phyloP scores from a whole-genome alignment of 2,329 filamentous ascomycete genomes.

The Apiospora sp. region DNA sequence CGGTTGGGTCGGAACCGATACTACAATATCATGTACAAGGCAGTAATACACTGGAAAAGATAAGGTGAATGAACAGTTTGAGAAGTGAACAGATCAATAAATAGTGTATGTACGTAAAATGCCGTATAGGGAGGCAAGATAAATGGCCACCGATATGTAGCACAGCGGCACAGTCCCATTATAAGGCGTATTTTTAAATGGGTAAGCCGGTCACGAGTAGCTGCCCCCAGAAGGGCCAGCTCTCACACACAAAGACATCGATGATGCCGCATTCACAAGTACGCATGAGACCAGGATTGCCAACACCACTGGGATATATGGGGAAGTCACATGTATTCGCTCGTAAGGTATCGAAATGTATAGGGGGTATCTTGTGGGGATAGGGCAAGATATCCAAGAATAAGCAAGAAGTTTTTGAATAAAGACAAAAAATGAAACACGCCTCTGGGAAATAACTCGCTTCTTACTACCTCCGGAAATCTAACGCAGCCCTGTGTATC shows the following conservation, averaged over 20 bases:
- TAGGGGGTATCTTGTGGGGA: conserved; percentile 25
- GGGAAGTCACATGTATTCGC: conserved; percentile 24
- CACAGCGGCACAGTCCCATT: neutral
- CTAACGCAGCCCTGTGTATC: neutral
- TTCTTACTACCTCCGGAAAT: neutral
- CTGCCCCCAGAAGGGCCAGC: neutral
- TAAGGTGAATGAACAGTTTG: neutral
- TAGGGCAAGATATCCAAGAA: conserved; percentile 29
- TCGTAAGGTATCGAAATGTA: conserved; percentile 23
- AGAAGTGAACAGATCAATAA: neutral
- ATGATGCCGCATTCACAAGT: neutral
- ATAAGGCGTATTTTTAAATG: neutral
- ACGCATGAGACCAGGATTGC: neutral
- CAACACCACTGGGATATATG: neutral
- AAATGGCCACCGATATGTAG: neutral
- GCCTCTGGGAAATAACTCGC: neutral
- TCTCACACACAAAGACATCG: neutral
- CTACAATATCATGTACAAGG: neutral
- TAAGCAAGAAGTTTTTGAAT: conserved; percentile 24
- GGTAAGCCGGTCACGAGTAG: neutral
- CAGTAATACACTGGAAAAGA: too few relatives aligned
- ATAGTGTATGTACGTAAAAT: neutral
- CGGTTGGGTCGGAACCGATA: too few relatives aligned
- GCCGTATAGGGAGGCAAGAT: neutral
- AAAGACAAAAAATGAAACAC: conserved; percentile 12